Conservation (phyloP, 306 rosid species). For the Vigna nakashimae region DNA sequence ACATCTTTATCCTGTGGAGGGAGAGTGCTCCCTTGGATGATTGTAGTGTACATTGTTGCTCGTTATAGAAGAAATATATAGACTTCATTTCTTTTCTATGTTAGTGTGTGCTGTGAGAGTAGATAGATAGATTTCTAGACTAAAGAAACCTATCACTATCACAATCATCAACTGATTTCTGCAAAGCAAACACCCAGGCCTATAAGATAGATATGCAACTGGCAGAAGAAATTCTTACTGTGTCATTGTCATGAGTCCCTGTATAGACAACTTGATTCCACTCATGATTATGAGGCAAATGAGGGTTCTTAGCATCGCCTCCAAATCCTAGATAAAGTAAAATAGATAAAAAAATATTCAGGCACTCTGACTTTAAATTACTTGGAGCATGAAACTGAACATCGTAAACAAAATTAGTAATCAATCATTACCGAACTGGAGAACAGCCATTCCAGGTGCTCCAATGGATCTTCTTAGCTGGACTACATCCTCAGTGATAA, state of each 20-base stretch:
- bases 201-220: slow-evolving; percentile 29
- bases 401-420: slow-evolving; percentile 35
- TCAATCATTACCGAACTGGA: slow-evolving; percentile 80
- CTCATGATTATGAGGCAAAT: slow-evolving; percentile 96
- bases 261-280: slow-evolving; percentile 89
- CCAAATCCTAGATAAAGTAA: slow-evolving; percentile 71
- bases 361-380: slow-evolving; percentile 19
- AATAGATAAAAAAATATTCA: slow-evolving; percentile 9
- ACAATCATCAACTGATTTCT: slow-evolving; percentile 16
- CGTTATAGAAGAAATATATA: no score
- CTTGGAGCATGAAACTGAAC: slow-evolving; percentile 24
- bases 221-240: slow-evolving; percentile 59
- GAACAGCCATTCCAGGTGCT: slow-evolving; percentile 99
- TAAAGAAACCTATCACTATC: neutral
- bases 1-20: no score
- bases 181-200: slow-evolving; percentile 18
- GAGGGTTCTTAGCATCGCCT: slow-evolving; percentile 79
- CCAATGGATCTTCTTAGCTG: slow-evolving; percentile 83
- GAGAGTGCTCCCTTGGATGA: no score
- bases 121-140: no score
- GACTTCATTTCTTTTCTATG: no score
- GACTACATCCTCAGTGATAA: slow-evolving; percentile 94
- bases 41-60: no score
- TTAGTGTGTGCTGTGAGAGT: no score
- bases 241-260: slow-evolving; percentile 98